These are phyloP conservation scores for Peronospora destructor DNA, from an alignment of 352 stramenopile species.

Conservation along the genomic window DNA sequence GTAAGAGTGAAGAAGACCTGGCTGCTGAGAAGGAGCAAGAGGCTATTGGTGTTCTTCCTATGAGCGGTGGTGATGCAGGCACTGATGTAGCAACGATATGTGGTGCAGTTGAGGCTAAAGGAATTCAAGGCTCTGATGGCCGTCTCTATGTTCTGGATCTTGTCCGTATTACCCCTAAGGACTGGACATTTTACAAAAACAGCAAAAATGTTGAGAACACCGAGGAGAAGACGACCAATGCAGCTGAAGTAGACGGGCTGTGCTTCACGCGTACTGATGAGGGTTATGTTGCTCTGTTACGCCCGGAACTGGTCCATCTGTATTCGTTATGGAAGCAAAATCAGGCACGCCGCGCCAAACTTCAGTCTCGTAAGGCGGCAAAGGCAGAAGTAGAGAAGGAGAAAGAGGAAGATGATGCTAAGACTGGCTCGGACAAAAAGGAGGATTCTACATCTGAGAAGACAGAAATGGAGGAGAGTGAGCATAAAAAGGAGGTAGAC, in stretches of 20 bases:
- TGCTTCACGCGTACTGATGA: conserved; percentile 73
- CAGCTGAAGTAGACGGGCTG: conserved; percentile 38
- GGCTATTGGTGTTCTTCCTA: conserved; percentile 17
- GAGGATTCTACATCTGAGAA: conserved; percentile 19
- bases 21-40: conserved; percentile 33
- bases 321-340: conserved; percentile 90
- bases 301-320: conserved; percentile 88
- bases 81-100: conserved; percentile 71
- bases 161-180: conserved; percentile 90
- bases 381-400: conserved; percentile 29
- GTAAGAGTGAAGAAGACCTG: conserved; percentile 42
- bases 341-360: conserved; percentile 52
- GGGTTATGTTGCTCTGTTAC: conserved; percentile 85
- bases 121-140: conserved; percentile 91
- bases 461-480: conserved; percentile 27
- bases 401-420: conserved; percentile 15
- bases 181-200: conserved; percentile 88
- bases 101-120: conserved; percentile 92
- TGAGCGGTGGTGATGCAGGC: conserved; percentile 44
- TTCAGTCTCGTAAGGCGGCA: conserved; percentile 41
- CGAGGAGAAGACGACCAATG: conserved; percentile 22
- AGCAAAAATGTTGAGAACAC: conserved; percentile 15
- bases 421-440: conserved; percentile 21
- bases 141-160: conserved; percentile 93
- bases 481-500: conserved; percentile 37